These are phyloP conservation scores for Solanum hybrid DNA, from an alignment of 305 asterid species.

Conservation along the genomic window DNA sequence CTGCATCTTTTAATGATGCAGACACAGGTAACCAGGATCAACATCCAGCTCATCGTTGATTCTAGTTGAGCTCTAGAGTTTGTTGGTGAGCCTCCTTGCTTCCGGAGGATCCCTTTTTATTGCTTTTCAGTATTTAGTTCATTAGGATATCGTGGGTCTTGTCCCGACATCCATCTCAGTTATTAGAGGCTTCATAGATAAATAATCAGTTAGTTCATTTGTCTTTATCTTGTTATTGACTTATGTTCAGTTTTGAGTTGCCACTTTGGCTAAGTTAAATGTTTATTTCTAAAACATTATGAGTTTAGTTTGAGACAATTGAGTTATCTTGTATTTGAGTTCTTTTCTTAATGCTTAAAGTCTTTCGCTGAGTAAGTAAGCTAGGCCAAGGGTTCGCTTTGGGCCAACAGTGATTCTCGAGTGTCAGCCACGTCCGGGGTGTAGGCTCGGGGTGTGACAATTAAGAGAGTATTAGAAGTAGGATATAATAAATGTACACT, in stretches of 20 bases:
- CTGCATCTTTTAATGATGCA: background rate
- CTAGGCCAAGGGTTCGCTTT: background rate
- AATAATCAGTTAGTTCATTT: background rate
- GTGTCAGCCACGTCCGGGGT: background rate
- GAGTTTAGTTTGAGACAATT: background rate
- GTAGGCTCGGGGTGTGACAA: background rate
- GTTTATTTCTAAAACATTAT: background rate
- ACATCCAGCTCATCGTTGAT: background rate
- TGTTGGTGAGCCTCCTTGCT: background rate
- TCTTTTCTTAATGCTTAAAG: background rate
- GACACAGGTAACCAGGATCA: background rate
- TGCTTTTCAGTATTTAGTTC: background rate
- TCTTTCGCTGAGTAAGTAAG: background rate
- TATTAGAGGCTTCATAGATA: background rate
- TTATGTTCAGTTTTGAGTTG: background rate
- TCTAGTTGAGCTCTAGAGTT: background rate
- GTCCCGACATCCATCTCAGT: background rate
- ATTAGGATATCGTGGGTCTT: background rate
- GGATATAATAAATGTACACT: background rate
- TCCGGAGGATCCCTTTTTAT: background rate
- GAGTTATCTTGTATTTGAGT: background rate
- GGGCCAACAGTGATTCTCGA: background rate
- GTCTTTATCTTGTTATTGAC: background rate
- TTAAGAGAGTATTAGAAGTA: background rate
- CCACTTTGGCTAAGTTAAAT: background rate